Conservation (phyloP, 345 rosid species). For the Hibiscus syriacus region DNA sequence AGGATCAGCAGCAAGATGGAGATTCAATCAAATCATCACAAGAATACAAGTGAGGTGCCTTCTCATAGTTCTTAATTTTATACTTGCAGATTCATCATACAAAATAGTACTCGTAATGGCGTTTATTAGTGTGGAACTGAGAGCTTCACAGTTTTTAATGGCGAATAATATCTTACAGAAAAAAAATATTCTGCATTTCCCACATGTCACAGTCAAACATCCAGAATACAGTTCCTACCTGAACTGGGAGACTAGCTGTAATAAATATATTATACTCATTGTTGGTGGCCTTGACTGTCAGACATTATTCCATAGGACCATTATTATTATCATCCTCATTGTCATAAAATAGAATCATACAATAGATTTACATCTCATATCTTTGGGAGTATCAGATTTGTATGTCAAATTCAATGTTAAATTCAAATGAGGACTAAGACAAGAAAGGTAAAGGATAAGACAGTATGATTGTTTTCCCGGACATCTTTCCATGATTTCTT, state of each 20-base stretch:
- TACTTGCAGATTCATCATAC: not conserved
- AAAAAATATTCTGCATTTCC: too few relatives aligned
- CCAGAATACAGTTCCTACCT: not conserved
- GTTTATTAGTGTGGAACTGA: constrained; percentile 2
- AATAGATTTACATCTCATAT: not conserved
- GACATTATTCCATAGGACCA: not conserved
- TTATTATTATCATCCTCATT: not conserved
- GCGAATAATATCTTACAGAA: not conserved
- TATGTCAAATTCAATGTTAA: not conserved
- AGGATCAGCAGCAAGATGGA: constrained; percentile 29
- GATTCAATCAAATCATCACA: constrained; percentile 7
- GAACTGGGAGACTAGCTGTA: not conserved
- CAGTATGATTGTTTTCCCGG: not conserved
- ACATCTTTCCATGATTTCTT: constrained; percentile 2
- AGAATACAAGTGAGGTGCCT: constrained; percentile 12
- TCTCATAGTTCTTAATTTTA: not conserved
- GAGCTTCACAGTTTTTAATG: not conserved
- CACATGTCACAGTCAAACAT: not conserved
- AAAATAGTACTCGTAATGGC: not conserved
- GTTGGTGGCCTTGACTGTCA: not conserved
- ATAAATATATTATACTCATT: not conserved
- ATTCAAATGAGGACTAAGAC: not conserved
- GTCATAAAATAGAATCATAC: not conserved
- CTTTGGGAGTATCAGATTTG: constrained; percentile 6
- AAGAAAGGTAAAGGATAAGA: not conserved